Evolutionary conservation across 176 grass and related monocot species (phyloP), one percentile per base, ranked within the genome.

Genomic region (Phyllostachys edulis): DNA sequence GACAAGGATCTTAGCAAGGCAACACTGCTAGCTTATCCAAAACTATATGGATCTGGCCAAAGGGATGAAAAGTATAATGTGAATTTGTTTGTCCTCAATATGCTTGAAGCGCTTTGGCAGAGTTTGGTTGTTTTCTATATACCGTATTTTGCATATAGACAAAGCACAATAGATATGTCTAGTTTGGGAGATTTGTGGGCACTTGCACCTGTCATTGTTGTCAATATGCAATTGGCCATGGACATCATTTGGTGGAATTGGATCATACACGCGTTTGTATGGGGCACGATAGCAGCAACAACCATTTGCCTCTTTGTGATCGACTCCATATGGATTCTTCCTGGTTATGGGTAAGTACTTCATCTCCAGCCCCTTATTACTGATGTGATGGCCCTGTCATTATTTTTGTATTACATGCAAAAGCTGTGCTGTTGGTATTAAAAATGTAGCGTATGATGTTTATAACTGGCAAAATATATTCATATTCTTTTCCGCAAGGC

Each of bases 121-220:
- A 98, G 95, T 88, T 85, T 97, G 46, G 90, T 82, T 47, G 55
- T 91, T 79, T 98, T 94, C 80, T 98, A 91, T 83, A 71, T 98
- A 59, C 95, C 90, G 4, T 93, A 88, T 80, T 90, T 98, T 80
- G 89, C 84, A 77, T 97, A 94, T 85, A 87, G 69, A 80, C 73
- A 50, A 79, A 97, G 85, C 59, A 93, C 90, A 14, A 88, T 94
- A 55, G 92, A 93, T 67, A 73, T 86, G 54, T 92, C 89, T 55
- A 91, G 90, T 83, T 86, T 97, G 9, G 95, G 95, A 73, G 92
- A 94, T 78, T 47, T 94, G 64, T 97, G 92, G 95, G 88, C 89
- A 21, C 75, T 97, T 92, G 88, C 90, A 81, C 74, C 93, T 69
- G 95, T 97, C 23, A 82, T 93, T 52, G 74, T 97, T 69, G 95